phyloP scores from a whole-genome alignment of 2,329 filamentous ascomycete species.

The Apiospora rasikravindrae region DNA sequence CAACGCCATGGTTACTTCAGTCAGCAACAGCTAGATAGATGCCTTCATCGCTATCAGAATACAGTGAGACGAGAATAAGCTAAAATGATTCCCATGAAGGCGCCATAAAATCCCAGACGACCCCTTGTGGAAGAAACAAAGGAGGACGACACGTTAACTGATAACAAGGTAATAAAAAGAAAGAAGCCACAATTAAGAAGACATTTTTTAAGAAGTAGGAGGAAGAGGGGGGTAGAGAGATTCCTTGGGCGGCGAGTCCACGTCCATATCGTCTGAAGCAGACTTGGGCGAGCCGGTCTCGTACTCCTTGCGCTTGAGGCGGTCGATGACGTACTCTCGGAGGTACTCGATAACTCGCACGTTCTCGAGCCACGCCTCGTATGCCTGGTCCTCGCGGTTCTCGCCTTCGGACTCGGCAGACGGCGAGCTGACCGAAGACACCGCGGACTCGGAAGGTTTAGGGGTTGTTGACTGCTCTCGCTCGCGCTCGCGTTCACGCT shows the following conservation, averaged over 20 bases:
- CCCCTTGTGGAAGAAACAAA: background rate
- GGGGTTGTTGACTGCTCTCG: conserved; percentile 49
- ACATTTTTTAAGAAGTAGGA: background rate
- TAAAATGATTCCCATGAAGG: background rate
- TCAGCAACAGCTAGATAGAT: background rate
- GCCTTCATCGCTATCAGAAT: conserved; percentile 14
- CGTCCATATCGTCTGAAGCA: conserved; percentile 38
- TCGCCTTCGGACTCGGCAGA: conserved; percentile 59
- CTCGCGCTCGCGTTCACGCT: conserved; percentile 34
- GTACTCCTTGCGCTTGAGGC: conserved; percentile 63
- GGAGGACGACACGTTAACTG: background rate
- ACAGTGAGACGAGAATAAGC: background rate
- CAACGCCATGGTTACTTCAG: background rate
- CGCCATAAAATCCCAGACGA: background rate
- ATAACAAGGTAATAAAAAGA: background rate
- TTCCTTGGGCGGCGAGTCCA: conserved; percentile 40
- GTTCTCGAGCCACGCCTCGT: conserved; percentile 70
- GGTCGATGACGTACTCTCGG: conserved; percentile 60
- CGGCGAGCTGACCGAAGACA: conserved; percentile 57
- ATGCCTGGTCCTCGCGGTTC: conserved; percentile 62
- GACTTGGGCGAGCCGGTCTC: conserved; percentile 45
- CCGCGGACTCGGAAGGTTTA: conserved; percentile 48
- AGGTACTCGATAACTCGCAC: conserved; percentile 69
- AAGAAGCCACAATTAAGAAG: background rate
- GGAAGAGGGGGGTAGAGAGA: conserved; percentile 44